phyloP scores from a whole-genome alignment of 768 basidiomycete species.

The Lentinula detonsa region DNA sequence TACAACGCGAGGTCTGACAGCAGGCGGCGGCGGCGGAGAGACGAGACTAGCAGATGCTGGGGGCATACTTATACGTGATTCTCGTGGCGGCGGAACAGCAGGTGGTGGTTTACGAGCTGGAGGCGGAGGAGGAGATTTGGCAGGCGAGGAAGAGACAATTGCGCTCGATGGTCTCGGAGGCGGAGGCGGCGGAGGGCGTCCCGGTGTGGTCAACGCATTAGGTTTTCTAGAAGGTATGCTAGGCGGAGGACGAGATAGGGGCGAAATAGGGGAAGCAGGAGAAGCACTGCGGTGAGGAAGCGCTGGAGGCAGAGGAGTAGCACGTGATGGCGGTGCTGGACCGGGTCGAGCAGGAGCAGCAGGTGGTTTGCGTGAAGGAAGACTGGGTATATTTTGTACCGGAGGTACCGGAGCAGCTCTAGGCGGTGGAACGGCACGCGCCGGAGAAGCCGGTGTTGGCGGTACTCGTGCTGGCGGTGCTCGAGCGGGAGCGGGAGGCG shows the following conservation, averaged over 20 bases:
- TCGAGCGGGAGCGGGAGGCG: constrained; percentile 22
- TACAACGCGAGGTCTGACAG: constrained; percentile 13
- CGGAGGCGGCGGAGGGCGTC: constrained; percentile 34
- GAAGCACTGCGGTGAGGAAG: constrained; percentile 21
- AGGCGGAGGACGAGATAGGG: constrained; percentile 20
- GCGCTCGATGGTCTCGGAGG: constrained; percentile 35
- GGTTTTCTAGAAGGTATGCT: constrained; percentile 27
- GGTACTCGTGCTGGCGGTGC: constrained; percentile 26
- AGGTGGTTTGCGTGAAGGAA: constrained; percentile 14
- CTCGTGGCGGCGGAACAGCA: constrained; percentile 21
- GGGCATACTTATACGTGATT: constrained; percentile 14
- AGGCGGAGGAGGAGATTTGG: constrained; percentile 31
- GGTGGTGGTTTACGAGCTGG: constrained; percentile 23
- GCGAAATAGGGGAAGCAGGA: constrained; percentile 16
- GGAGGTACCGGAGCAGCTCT: constrained; percentile 26
- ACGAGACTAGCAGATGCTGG: constrained; percentile 22
- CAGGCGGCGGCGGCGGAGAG: constrained; percentile 21
- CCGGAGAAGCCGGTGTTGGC: constrained; percentile 18
- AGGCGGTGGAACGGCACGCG: constrained; percentile 25
- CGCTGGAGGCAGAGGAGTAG: constrained; percentile 16
- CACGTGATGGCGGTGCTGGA: constrained; percentile 17
- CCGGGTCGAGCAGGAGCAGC: constrained; percentile 15
- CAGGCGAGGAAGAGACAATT: constrained; percentile 18
- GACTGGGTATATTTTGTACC: not conserved
- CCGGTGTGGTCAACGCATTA: constrained; percentile 28